Base-by-base conservation (phyloP, 2,329 filamentous ascomycete genomes). In the Aspergillus quadricinctus region DNA sequence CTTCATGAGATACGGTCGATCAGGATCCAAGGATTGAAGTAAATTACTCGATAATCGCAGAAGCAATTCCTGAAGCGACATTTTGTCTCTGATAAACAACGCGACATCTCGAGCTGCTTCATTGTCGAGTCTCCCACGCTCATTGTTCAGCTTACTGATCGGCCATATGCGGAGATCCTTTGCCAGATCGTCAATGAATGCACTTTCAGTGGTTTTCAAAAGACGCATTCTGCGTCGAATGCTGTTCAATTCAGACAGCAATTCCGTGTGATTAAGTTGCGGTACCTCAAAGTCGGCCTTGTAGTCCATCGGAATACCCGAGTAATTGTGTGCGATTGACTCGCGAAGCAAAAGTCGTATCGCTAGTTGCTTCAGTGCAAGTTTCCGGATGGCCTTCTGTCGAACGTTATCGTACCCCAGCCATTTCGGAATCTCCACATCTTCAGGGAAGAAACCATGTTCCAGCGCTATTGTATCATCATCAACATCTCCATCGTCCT, bases 271-370 rank as follows among this genome's bases (percentile, higher is more conserved):
- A 49, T 70, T 68, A 11, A 73, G 57, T 37, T 66, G 60, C 3
- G 70, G 71, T 5, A 66, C 52, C 1, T 68, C 56, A 17, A 58
- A 63, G 50, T 73, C 72, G 4, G 64, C 53, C 1, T 56, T 55
- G 52, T 75, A 72, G 14, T 68, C 66, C 60, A 71, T 68, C 25
- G 62, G 63, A 5, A 73, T 49, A 4, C 72, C 72, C 6, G 61
- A 61, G 49, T 77, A 77, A 28, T 66, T 66, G 54, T 76, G 74
- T 3, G 73, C 73, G 35, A 77, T 66, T 6, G 65, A 63, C 10
- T 74, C 74, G 9, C 75, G 71, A 19, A 77, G 62, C 28, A 77
- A 51, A 41, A 77, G 58, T 11, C 72, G 66, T 45, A 76, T 72
- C 10, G 71, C 71, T 4, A 77, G 69, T 62, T 75, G 72, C 45